These are phyloP conservation scores for Daldinia caldariorum DNA, from an alignment of 495 filamentous ascomycete species.

Conservation along the genomic window DNA sequence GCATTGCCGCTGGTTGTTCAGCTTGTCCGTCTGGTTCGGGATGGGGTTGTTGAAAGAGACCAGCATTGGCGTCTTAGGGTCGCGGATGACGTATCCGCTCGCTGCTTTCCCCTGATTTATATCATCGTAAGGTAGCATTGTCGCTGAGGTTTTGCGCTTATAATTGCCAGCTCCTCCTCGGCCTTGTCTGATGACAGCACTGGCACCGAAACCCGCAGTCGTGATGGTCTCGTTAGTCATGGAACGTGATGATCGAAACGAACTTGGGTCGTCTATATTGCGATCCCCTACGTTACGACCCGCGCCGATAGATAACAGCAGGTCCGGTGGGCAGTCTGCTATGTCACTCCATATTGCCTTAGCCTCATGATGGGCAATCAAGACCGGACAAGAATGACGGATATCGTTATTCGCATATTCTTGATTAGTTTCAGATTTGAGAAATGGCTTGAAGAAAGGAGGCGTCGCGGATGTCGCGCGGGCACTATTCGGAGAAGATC, in stretches of 20 bases:
- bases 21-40: conserved; percentile 37
- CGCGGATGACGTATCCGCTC: conserved; percentile 42
- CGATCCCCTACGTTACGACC: conserved; percentile 44
- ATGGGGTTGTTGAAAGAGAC: conserved; percentile 46
- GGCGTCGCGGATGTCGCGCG: conserved; percentile 62
- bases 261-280: conserved; percentile 28
- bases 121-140: conserved; percentile 11
- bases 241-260: conserved; percentile 29
- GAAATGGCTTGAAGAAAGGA: conserved; percentile 59
- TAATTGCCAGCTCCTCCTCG: conserved; percentile 44
- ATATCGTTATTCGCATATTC: conserved; percentile 59
- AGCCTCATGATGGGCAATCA: conserved; percentile 58
- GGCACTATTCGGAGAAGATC: too few species aligned
- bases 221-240: conserved; percentile 41
- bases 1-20: conserved; percentile 47
- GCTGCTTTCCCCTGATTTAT: conserved; percentile 10
- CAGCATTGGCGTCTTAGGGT: conserved; percentile 43
- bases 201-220: conserved; percentile 11
- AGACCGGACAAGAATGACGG: conserved; percentile 59
- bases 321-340: conserved; percentile 51
- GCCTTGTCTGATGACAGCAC: conserved; percentile 44
- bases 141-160: conserved; percentile 37
- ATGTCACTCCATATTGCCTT: conserved; percentile 60
- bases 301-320: conserved; percentile 61
- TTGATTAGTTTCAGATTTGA: conserved; percentile 48